Base-by-base conservation (phyloP, 1,139 yeast genomes). In the Protomyces gravidus region DNA sequence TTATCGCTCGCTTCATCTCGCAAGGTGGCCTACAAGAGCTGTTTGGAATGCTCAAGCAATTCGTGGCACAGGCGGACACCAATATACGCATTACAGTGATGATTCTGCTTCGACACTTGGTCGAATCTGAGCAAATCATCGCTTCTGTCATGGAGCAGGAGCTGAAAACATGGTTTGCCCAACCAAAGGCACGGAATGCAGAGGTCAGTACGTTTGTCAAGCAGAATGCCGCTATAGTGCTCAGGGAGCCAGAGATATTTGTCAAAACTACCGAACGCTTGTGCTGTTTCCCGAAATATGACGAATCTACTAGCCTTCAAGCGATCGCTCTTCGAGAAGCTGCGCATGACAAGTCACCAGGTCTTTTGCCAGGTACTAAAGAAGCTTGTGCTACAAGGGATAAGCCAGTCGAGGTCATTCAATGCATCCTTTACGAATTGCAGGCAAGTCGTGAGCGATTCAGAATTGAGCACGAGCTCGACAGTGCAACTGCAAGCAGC, bases 61-160 rank as follows among this genome's bases (percentile, higher is more conserved):
- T 70, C 50, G 67, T 73, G 19, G 70, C 68, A 15, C 65, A 68
- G 17, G 48, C 62, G 33, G 63, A 68, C 21, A 70, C 69, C n/a
- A 67, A 73, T 17, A 70, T 76, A 21, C 68, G 69, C 30, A 67
- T 69, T 9, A 64, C 71, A 1, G 48, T 70, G 4, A 57, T 68
- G 19, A 74, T 82, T 25, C 73, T 89, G 28, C 71, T 85, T 3
- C 78, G 96, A 67, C 77, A 86, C 58, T 82, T 89, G 61, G 82
- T 84, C 68, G 97, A 90, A 69, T 79, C 82, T 1, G 71, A 73
- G 0, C 78, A 76, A 0, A 73, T 81, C 15, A 73, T 89, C 17
- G 73, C 76, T 27, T 73, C 73, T 19, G 73, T 80, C 48, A 80
- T 88, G 69, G 68, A 72, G 3, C 62, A 56, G 25, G 74, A 70